phyloP scores from a whole-genome alignment of 345 rosid genomes.

The Linum trigynum region DNA sequence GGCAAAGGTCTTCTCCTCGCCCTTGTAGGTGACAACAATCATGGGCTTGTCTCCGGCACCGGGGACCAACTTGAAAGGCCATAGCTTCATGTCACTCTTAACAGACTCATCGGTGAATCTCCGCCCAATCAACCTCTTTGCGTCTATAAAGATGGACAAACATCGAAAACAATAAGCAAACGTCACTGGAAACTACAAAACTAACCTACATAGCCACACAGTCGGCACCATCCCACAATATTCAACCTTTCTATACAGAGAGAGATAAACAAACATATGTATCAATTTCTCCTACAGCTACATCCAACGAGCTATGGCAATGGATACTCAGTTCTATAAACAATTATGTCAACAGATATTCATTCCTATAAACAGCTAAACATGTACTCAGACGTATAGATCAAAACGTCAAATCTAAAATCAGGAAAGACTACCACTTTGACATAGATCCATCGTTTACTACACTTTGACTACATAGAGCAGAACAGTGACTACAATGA shows the following conservation, averaged over 20 bases:
- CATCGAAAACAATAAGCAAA: not conserved
- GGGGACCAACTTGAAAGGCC: slow-evolving; percentile 23
- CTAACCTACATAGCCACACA: not conserved
- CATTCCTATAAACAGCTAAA: too few species aligned
- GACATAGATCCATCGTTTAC: too few species aligned
- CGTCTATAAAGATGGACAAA: slow-evolving; percentile 6
- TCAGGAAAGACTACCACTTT: not conserved
- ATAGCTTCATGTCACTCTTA: slow-evolving; percentile 20
- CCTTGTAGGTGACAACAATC: slow-evolving; percentile 21
- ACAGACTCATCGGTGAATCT: slow-evolving; percentile 19
- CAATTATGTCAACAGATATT: too few species aligned
- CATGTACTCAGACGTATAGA: not conserved
- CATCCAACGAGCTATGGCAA: too few species aligned
- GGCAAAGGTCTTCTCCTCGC: slow-evolving; percentile 22
- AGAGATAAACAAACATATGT: too few species aligned
- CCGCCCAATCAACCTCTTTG: slow-evolving; percentile 27
- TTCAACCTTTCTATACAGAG: too few species aligned
- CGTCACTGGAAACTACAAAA: not conserved
- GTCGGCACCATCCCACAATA: too few species aligned
- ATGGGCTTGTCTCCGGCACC: slow-evolving; percentile 27
- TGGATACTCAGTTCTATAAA: too few species aligned
- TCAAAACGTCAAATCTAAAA: not conserved
- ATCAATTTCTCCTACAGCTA: too few species aligned
- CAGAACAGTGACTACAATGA: too few species aligned
- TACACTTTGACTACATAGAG: too few species aligned